Evolutionary conservation across 2,329 filamentous ascomycete genomes (phyloP).

Genomic region (Penicillium sp.): DNA sequence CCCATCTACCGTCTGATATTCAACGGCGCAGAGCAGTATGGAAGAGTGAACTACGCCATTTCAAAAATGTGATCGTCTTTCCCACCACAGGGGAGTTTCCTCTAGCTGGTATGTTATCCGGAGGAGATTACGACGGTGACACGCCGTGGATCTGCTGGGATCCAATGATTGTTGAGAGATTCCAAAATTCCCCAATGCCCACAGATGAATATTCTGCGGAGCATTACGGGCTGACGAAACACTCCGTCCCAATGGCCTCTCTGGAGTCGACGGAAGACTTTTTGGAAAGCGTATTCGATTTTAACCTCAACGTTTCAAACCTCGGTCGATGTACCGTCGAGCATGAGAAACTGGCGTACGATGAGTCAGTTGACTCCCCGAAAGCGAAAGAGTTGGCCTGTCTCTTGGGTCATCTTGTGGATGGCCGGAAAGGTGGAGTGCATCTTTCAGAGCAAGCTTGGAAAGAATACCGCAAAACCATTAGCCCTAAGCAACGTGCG

Average conservation of each 20-base stretch:
- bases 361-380: conserved; percentile 35
- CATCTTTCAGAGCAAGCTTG: conserved; percentile 35
- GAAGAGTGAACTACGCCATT: conserved; percentile 44
- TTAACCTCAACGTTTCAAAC: conserved; percentile 40
- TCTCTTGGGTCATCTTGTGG: conserved; percentile 41
- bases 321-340: conserved; percentile 47
- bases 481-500: conserved; percentile 23
- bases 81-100: conserved; percentile 45
- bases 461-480: conserved; percentile 28
- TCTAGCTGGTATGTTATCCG: conserved; percentile 52
- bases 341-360: conserved; percentile 47
- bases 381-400: conserved; percentile 33
- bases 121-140: conserved; percentile 59
- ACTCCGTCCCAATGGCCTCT: conserved; percentile 36
- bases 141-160: conserved; percentile 56
- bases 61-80: conserved; percentile 53
- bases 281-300: conserved; percentile 40
- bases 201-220: conserved; percentile 27
- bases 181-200: conserved; percentile 46
- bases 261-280: conserved; percentile 35
- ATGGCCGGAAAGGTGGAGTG: conserved; percentile 40
- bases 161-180: conserved; percentile 42
- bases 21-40: conserved; percentile 46
- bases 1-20: conserved; percentile 51
- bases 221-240: conserved; percentile 43